Conservation (phyloP, 371 early-diverging fungal genomes). For the Apophysomyces ossiformis region DNA sequence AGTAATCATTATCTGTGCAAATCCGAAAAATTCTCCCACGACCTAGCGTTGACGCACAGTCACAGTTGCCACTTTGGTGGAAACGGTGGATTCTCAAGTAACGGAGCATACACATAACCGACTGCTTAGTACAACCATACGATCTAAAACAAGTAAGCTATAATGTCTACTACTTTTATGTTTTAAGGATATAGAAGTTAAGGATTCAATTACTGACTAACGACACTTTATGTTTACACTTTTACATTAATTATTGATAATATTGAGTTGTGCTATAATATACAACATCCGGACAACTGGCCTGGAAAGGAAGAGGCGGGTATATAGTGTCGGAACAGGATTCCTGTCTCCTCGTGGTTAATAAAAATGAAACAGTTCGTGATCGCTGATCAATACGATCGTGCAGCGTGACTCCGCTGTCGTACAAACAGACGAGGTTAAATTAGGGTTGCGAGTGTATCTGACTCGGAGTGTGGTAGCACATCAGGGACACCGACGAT, state of each 20-base stretch:
- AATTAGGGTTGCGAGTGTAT: neutral
- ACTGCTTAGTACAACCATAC: too few relatives aligned
- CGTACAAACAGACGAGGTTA: neutral
- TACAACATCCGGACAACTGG: too few relatives aligned
- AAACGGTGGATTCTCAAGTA: too few relatives aligned
- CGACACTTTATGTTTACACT: too few relatives aligned
- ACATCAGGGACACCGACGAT: neutral
- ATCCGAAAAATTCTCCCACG: too few relatives aligned
- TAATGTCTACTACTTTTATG: neutral
- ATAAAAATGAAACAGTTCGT: neutral
- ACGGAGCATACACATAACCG: too few relatives aligned
- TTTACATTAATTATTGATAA: too few relatives aligned
- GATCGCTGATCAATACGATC: slow-evolving; percentile 7
- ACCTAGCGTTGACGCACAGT: too few relatives aligned
- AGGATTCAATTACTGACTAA: neutral
- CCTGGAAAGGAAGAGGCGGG: neutral
- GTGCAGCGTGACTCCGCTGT: neutral
- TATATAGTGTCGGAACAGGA: neutral
- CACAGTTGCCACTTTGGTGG: too few relatives aligned
- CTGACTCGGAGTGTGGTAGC: neutral
- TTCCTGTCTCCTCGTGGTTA: neutral
- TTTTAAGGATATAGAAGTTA: neutral
- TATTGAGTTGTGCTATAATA: too few relatives aligned
- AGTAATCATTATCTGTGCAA: too few relatives aligned
- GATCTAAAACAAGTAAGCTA: neutral